Evolutionary conservation across 1,284 basidiomycete genomes (phyloP).

Genomic region (Laetiporus sulphureus): DNA sequence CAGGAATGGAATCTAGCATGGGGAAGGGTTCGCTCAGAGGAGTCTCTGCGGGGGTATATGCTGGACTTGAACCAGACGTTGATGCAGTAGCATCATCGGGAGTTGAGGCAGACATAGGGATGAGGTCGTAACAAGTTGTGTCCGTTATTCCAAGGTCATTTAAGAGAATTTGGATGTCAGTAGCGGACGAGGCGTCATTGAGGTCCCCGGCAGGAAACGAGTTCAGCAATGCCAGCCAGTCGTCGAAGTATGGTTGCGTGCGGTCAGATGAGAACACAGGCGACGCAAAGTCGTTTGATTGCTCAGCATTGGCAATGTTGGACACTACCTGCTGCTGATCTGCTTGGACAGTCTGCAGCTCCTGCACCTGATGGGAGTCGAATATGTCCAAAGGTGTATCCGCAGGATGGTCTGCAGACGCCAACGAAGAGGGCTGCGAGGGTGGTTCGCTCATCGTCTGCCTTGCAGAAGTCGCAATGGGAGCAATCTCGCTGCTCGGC

Average conservation of each 20-base stretch:
- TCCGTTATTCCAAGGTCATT: neutral
- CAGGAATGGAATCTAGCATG: constrained; percentile 10
- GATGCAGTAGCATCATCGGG: neutral
- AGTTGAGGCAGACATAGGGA: neutral
- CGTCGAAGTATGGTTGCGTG: constrained; percentile 16
- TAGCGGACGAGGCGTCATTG: constrained; percentile 8
- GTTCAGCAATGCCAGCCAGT: constrained; percentile 17
- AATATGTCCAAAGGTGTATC: too few relatives aligned
- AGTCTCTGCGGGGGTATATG: neutral
- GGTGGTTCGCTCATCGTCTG: constrained; percentile 8
- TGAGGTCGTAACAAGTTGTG: neutral
- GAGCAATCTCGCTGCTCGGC: too few relatives aligned
- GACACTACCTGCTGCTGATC: too few relatives aligned
- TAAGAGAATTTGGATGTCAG: constrained; percentile 3
- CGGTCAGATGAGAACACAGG: too few relatives aligned
- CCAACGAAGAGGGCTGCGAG: too few relatives aligned
- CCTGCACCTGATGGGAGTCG: too few relatives aligned
- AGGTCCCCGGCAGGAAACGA: constrained; percentile 18
- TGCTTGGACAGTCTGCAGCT: too few relatives aligned
- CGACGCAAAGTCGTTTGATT: too few relatives aligned
- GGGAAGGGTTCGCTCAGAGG: too few relatives aligned
- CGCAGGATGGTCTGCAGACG: neutral
- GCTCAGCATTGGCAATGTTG: too few relatives aligned
- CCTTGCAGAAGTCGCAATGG: too few relatives aligned
- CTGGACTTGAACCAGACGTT: neutral